phyloP scores from a whole-genome alignment of 208 protist species.

The Acanthamoeba triangularis region DNA sequence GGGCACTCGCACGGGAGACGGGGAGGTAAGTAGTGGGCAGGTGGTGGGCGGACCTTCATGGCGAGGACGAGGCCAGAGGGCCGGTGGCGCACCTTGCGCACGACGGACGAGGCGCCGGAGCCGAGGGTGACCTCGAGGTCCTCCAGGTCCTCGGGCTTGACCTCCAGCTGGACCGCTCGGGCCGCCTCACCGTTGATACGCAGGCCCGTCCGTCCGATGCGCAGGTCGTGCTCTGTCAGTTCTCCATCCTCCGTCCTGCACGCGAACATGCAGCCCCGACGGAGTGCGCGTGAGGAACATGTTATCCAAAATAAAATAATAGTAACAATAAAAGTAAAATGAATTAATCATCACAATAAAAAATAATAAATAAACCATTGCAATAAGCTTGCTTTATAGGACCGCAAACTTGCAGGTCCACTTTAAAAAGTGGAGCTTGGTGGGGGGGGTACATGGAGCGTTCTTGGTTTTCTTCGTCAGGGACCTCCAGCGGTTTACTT shows the following conservation, averaged over 20 bases:
- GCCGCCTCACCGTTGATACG: conserved; percentile 38
- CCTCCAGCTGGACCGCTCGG: background rate
- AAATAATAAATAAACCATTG: background rate
- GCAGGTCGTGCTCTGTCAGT: conserved; percentile 13
- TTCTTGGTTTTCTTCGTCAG: background rate
- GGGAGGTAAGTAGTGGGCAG: background rate
- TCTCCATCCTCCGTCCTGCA: conserved; percentile 19
- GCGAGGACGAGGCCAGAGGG: conserved; percentile 19
- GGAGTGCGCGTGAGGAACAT: background rate
- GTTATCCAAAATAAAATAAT: background rate
- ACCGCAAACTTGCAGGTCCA: too few species aligned
- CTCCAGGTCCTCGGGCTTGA: conserved; percentile 42
- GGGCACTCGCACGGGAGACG: background rate
- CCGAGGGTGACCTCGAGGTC: conserved; percentile 20
- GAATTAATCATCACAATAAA: background rate
- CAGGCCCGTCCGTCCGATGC: background rate
- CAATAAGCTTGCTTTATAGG: too few species aligned
- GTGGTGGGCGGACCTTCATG: conserved; percentile 33
- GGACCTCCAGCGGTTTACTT: background rate
- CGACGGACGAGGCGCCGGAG: conserved; percentile 44
- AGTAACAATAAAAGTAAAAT: background rate
- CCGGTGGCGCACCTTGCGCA: conserved; percentile 47
- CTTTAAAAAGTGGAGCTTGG: background rate
- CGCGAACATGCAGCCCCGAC: background rate
- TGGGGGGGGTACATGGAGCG: conserved; percentile 6